Conservation (phyloP, 2,329 filamentous ascomycete genomes). For the Diaporthe amygdali region DNA sequence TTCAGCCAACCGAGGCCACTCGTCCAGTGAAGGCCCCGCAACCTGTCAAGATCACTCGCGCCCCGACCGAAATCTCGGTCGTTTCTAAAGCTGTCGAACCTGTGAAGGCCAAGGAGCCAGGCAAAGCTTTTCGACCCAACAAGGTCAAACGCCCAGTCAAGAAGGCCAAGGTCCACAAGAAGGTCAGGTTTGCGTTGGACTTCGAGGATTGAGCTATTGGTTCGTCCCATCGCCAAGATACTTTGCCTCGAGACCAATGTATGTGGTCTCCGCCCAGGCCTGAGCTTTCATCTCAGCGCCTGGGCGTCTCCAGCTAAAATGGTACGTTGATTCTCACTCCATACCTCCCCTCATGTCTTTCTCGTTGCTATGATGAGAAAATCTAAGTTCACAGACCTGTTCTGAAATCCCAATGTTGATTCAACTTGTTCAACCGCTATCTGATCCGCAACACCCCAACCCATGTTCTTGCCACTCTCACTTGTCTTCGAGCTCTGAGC, state of each 20-base stretch:
- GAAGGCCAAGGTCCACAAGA: slow-evolving; percentile 3
- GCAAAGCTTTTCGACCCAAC: neutral
- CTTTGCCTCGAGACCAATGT: neutral
- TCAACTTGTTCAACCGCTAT: slow-evolving; percentile 81
- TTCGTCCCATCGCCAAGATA: neutral
- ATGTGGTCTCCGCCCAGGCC: neutral
- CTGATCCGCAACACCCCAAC: slow-evolving; percentile 53
- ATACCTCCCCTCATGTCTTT: neutral
- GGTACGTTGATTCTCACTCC: slow-evolving; percentile 43
- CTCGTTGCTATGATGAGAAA: slow-evolving; percentile 72
- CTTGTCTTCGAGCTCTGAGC: slow-evolving; percentile 18
- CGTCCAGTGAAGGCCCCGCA: slow-evolving; percentile 3
- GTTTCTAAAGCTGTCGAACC: neutral
- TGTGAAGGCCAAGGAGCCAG: neutral
- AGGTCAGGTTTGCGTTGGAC: neutral
- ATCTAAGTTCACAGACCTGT: slow-evolving; percentile 82
- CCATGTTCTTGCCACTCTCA: slow-evolving; percentile 20
- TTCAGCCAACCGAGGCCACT: slow-evolving; percentile 1
- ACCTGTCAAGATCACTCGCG: neutral
- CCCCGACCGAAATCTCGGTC: neutral
- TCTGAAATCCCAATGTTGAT: slow-evolving; percentile 74
- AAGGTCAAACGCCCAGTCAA: slow-evolving; percentile 48
- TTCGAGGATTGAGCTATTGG: neutral
- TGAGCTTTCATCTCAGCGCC: neutral
- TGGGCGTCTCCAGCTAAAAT: slow-evolving; percentile 24